phyloP scores from a whole-genome alignment of 768 basidiomycete genomes.

The Lanmaoa rubissima region DNA sequence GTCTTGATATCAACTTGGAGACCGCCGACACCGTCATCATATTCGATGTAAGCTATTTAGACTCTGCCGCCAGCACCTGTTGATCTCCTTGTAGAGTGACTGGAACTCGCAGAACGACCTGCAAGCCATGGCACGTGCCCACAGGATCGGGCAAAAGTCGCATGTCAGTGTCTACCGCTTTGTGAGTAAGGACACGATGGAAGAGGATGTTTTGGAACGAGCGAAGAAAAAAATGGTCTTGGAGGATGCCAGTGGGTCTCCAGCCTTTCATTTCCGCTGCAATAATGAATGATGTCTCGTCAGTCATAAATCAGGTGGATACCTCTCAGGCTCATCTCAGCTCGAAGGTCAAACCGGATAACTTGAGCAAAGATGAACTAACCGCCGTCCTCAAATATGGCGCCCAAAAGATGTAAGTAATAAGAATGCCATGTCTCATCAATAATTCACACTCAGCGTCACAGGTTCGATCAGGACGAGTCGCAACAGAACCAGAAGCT shows the following conservation, averaged over 20 bases:
- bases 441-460: conserved; percentile 9
- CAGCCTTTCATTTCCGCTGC: conserved; percentile 13
- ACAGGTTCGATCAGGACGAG: conserved; percentile 97
- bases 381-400: conserved; percentile 98
- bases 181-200: conserved; percentile 99
- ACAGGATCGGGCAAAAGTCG: conserved; percentile 97
- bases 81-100: conserved; percentile 63
- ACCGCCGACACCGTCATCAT: conserved; percentile 99
- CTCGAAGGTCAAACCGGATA: conserved; percentile 80
- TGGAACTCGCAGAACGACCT: conserved; percentile 99
- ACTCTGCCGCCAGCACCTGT: not conserved
- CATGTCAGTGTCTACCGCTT: conserved; percentile 99
- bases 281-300: conserved; percentile 8
- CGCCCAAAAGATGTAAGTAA: conserved; percentile 88
- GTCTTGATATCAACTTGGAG: conserved; percentile 97
- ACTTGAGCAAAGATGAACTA: conserved; percentile 93
- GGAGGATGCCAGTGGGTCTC: conserved; percentile 92
- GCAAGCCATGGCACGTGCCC: conserved; percentile 98
- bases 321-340: conserved; percentile 96
- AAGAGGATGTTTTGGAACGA: conserved; percentile 96
- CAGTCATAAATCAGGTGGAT: conserved; percentile 99
- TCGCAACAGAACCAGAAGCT: conserved; percentile 90
- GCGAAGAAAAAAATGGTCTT: conserved; percentile 99
- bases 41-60: conserved; percentile 74
- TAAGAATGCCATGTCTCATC: conserved; percentile 2